Evolutionary conservation across 2,329 filamentous ascomycete species (phyloP).

Genomic region (Talaromyces albobiverticillius): DNA sequence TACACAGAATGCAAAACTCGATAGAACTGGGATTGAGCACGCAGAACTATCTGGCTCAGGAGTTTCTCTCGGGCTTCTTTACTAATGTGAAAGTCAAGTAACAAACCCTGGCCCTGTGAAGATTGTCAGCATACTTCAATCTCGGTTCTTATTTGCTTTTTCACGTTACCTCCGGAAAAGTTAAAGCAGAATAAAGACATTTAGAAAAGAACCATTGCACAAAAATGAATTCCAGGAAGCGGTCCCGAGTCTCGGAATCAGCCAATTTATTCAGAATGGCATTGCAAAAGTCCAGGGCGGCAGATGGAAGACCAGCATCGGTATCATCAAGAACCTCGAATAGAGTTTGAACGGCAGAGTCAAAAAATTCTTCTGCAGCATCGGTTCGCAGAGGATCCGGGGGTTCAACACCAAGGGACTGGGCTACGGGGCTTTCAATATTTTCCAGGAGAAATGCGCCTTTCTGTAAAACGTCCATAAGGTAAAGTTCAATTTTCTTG

Average conservation of each 20-base stretch:
- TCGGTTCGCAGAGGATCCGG: constrained; percentile 69
- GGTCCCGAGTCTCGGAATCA: constrained; percentile 67
- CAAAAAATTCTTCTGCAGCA: constrained; percentile 84
- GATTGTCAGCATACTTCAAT: constrained; percentile 23
- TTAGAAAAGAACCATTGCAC: constrained; percentile 90
- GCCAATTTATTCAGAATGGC: constrained; percentile 74
- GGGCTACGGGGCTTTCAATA: constrained; percentile 72
- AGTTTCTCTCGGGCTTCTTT: constrained; percentile 81
- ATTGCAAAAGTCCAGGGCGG: constrained; percentile 78
- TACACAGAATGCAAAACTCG: constrained; percentile 71
- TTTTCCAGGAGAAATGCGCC: constrained; percentile 87
- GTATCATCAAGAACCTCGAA: constrained; percentile 86
- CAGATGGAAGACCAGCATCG: constrained; percentile 82
- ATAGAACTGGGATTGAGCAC: constrained; percentile 74
- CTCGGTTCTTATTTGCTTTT: neutral
- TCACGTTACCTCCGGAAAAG: constrained; percentile 76
- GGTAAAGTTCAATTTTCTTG: constrained; percentile 85
- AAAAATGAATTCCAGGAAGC: constrained; percentile 78
- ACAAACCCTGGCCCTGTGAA: constrained; percentile 55
- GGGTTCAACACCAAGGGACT: constrained; percentile 68
- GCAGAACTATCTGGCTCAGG: constrained; percentile 70
- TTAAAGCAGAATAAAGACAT: constrained; percentile 78
- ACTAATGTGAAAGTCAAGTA: constrained; percentile 88
- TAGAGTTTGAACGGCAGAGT: constrained; percentile 72
- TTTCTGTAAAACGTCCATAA: constrained; percentile 91